Evolutionary conservation across 1,284 basidiomycete genomes (phyloP), one percentile per base, ranked within the genome.

Genomic region (Pisolithus thermaeus): DNA sequence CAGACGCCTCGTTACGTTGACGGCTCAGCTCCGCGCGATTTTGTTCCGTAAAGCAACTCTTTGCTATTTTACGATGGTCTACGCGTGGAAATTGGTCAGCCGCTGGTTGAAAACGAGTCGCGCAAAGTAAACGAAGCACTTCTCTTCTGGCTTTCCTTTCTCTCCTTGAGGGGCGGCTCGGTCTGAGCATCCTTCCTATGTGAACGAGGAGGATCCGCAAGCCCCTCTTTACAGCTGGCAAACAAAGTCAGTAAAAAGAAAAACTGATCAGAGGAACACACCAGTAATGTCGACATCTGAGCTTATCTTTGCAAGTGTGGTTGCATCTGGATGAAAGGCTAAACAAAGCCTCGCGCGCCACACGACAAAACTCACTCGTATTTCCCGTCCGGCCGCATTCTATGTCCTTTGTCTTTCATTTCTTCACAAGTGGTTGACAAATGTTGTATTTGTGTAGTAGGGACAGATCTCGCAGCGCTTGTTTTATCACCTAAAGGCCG

Each of bases 241-340:
- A 47, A 37, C 39, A 50, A 54, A 51, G 50, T 52, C 53, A 49
- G 52, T 12, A 27, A 22, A 32, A 27, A 43, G 7, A 23, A 18
- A 4, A 36, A 16, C 32, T n/a, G 14, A 32, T 27, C 50, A 30
- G 43, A 44, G 37, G 57, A 47, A 54, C 73, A 58, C 59, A 88
- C 89, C 88, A 91, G 32, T 83, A 62, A 70, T 91, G 88, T 25
- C 83, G 77, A 61, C 89, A 91, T 43, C 73, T 75, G 3, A 71
- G 70, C 65, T 90, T 91, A 60, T 89, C 80, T 61, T 84, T 88
- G 73, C 89, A 91, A n/a, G 73, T 53, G 59, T 91, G 89, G 57
- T 87, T 87, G 60, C 89, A 91, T 52, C 87, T 90, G 48, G n/a
- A 41, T 25, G 40, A 49, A 22, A 47, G 49, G 27, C 5, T 46